Base-by-base conservation (phyloP, 495 filamentous ascomycete species). In the Penicillium daleae region DNA sequence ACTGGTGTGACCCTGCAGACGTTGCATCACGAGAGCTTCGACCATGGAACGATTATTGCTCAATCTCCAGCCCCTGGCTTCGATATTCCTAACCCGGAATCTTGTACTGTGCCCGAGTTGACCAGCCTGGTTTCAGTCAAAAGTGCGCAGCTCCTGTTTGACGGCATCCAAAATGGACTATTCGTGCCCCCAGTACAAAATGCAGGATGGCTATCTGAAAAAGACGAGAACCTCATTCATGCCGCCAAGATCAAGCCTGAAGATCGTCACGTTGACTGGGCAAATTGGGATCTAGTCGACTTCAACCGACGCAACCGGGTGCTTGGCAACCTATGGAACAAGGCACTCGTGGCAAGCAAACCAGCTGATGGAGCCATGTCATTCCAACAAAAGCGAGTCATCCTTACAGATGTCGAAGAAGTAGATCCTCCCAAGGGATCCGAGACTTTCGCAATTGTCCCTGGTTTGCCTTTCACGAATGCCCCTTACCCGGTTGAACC, bases 1-100 rank as follows among this genome's bases (percentile, higher is more conserved):
- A 90, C 90, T 0, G 93, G 93, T 17, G 81, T 96, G 17, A 90
- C 89, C 0, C 78, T 99, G 31, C 95, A 98, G 72, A 97, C 92
- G 7, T 80, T 99, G 39, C 87, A 97, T 69, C 80, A 82, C 0
- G 75, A 80, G 12, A 69, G 76, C 57, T 97, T 97, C 69, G 95
- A 99, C 75, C 83, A 85, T 44, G 95, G 95, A 17, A 69, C 70
- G 17, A 85, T 97, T 19, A 79, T 99, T 15, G 76, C 84, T 8
- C 93, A 93, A 74, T 89, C 86, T 0, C 82, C 80, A 6, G 39
- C 63, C 2, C 84, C 85, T 17, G 84, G 82, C 9, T 67, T 89
- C 33, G 66, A 74, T 3, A 79, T 89, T 54, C 80, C 81, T 8
- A 76, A 74, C 35, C 68, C 79, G 9, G 69, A 72, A 2, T 71